Percentiles rank a stretch among this genome's conserved stretches.
phyloP scores from a whole-genome alignment of 331 rosid genomes.

The Cydonia oblonga region DNA sequence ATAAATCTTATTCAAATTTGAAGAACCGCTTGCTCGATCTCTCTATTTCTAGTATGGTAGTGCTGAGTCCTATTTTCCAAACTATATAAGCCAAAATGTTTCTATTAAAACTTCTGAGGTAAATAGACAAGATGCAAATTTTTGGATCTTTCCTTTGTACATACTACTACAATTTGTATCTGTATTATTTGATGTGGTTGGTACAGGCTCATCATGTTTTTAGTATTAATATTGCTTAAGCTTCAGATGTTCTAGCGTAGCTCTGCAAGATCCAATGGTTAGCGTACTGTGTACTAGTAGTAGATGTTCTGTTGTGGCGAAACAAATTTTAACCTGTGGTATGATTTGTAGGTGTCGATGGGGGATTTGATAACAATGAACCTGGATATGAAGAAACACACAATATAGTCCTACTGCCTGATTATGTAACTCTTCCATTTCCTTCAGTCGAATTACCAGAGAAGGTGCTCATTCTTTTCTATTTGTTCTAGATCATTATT shows the following conservation, averaged over 20 bases:
- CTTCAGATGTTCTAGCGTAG: not conserved
- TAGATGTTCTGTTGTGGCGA: not conserved
- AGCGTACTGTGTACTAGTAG: not conserved
- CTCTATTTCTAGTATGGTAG: not conserved
- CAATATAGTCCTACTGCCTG: constrained; percentile 62
- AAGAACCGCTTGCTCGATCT: not conserved
- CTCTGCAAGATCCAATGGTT: not conserved
- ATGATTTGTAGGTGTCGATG: constrained; percentile 62
- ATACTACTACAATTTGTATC: constrained; percentile 1
- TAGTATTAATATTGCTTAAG: not conserved
- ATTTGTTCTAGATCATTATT: not conserved
- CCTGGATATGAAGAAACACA: constrained; percentile 58
- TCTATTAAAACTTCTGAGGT: not conserved
- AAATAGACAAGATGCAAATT: not conserved
- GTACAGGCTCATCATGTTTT: not conserved
- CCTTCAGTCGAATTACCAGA: constrained; percentile 97
- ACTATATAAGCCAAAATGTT: not conserved
- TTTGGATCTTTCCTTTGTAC: not conserved
- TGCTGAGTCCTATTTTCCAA: not conserved
- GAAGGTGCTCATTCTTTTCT: constrained; percentile 45
- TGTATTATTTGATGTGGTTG: not conserved
- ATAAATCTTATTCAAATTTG: not conserved
- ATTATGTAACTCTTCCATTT: constrained; percentile 69
- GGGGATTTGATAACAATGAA: constrained; percentile 85
- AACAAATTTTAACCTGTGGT: not conserved